Conservation (phyloP, 176 grass and related monocot species). For the Zizania latifolia region DNA sequence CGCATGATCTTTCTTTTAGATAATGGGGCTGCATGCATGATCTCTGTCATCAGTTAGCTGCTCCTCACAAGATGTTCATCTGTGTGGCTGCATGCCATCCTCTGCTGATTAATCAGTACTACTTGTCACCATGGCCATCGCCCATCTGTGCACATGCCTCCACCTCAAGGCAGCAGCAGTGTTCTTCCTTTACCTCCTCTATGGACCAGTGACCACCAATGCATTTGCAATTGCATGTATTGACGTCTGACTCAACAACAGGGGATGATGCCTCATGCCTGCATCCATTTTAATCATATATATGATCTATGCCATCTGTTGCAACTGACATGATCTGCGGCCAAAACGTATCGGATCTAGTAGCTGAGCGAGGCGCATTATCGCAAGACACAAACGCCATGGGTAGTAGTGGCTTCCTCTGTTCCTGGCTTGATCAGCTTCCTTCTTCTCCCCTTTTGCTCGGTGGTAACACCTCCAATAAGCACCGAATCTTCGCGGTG, state of each 20-base stretch:
- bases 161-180: neutral
- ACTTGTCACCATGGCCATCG: neutral
- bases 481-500: constrained; percentile 14
- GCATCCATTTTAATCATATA: no score
- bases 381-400: neutral
- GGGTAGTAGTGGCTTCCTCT: neutral
- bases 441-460: neutral
- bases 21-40: no score
- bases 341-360: neutral
- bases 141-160: neutral
- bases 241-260: no score
- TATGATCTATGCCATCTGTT: neutral
- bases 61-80: no score
- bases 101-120: neutral
- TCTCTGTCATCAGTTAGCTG: no score
- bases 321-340: neutral
- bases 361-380: neutral
- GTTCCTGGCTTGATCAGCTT: neutral
- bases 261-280: no score
- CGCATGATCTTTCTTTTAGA: no score
- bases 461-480: constrained; percentile 16
- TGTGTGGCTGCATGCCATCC: neutral
- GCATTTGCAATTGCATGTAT: no score
- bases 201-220: neutral
- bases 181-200: neutral